A percentile compares a stretch with the other conserved stretches of the same genome.
phyloP scores from a whole-genome alignment of 345 rosid species.

The Acer yangbiense region DNA sequence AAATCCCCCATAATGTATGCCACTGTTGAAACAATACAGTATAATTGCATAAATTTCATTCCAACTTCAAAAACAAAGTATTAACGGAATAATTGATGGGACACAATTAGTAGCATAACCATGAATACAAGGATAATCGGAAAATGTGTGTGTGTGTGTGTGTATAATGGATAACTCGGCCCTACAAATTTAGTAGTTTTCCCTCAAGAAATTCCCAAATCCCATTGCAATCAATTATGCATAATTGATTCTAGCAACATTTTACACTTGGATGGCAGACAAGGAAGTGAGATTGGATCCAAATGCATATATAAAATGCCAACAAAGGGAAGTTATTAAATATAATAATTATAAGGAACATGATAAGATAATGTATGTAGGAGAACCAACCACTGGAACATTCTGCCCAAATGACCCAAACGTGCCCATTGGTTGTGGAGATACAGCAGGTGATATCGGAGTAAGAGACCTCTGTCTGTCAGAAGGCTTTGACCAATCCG shows the following conservation, averaged over 20 bases:
- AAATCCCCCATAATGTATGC: background rate
- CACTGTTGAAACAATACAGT: background rate
- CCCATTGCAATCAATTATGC: background rate
- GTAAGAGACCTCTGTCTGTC: constrained; percentile 69
- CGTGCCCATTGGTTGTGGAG: constrained; percentile 71
- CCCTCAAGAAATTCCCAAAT: background rate
- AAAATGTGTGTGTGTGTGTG: background rate
- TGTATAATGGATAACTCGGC: background rate
- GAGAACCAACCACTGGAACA: constrained; percentile 60
- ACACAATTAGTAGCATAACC: background rate
- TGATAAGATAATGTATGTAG: constrained; percentile 6
- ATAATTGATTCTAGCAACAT: background rate
- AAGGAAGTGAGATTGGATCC: background rate
- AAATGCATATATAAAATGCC: background rate
- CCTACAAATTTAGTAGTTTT: background rate
- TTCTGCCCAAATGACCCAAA: constrained; percentile 67
- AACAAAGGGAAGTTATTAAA: background rate
- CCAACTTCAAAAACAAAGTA: background rate
- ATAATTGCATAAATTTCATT: background rate
- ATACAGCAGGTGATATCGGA: constrained; percentile 64
- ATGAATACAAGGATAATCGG: background rate
- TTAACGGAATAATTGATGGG: background rate
- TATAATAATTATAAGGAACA: constrained; percentile 14
- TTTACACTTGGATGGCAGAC: background rate
- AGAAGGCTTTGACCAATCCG: constrained; percentile 75